phyloP scores from a whole-genome alignment of 2,329 filamentous ascomycete species.

The Ustilaginoidea virens region DNA sequence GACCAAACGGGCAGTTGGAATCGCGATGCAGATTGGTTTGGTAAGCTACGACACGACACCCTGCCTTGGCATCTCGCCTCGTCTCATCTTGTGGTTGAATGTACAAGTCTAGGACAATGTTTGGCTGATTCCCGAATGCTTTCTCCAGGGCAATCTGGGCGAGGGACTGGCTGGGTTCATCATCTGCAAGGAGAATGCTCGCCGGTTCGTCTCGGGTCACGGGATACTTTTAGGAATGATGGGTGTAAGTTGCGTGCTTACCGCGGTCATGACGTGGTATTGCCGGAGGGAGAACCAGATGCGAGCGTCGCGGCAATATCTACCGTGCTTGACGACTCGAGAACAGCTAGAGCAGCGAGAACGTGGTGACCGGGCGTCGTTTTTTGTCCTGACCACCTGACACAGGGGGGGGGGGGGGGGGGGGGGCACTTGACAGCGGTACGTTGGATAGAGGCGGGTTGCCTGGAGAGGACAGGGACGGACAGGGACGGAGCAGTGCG shows the following conservation, averaged over 20 bases:
- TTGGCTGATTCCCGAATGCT: constrained; percentile 8
- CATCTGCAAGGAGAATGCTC: constrained; percentile 25
- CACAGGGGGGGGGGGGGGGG: too few relatives aligned
- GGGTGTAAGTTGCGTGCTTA: constrained; percentile 33
- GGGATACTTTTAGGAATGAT: constrained; percentile 41
- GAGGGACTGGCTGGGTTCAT: constrained; percentile 20
- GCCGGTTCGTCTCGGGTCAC: constrained; percentile 43
- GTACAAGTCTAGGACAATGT: background rate
- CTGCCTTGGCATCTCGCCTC: background rate
- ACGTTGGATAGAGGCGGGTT: background rate
- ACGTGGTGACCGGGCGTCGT: constrained; percentile 39
- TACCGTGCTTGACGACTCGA: constrained; percentile 31
- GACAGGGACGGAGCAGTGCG: too few relatives aligned
- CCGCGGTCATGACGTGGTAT: constrained; percentile 40
- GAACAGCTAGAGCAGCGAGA: constrained; percentile 37
- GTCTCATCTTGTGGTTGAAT: background rate
- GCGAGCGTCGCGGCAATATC: constrained; percentile 17
- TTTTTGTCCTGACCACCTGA: constrained; percentile 37
- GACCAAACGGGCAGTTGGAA: constrained; percentile 37
- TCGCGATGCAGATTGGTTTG: constrained; percentile 38
- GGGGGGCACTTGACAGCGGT: background rate
- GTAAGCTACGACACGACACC: constrained; percentile 9
- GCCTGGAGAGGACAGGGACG: background rate
- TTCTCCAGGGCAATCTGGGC: constrained; percentile 20
- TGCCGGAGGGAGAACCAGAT: constrained; percentile 39